Percentiles rank a stretch among this genome's conserved stretches.
Conservation (phyloP, 2,329 filamentous ascomycete genomes). For the Chaetomium sp. region DNA sequence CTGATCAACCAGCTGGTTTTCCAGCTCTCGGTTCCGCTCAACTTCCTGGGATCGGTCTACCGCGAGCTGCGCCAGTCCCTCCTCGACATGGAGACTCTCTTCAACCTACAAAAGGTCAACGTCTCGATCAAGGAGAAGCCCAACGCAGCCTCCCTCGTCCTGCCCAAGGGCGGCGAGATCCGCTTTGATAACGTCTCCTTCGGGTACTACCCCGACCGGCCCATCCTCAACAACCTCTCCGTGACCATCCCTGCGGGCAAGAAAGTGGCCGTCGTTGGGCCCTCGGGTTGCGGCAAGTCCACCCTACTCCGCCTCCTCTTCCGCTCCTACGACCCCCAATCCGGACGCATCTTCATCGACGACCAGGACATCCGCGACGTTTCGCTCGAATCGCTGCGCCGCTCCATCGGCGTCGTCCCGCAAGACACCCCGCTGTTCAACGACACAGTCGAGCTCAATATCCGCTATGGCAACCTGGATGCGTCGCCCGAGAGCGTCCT, state of each 20-base stretch:
- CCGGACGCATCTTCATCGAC: conserved; percentile 85
- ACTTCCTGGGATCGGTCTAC: conserved; percentile 98
- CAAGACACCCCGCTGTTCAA: conserved; percentile 98
- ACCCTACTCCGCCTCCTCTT: conserved; percentile 90
- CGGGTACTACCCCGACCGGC: conserved; percentile 83
- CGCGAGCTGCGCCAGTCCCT: conserved; percentile 92
- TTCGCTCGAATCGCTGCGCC: conserved; percentile 77
- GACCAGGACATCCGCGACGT: conserved; percentile 89
- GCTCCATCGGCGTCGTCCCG: conserved; percentile 89
- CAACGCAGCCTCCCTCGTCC: conserved; percentile 69
- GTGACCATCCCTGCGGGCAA: conserved; percentile 93
- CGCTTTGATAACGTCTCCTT: conserved; percentile 94
- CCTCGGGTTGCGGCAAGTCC: conserved; percentile 94
- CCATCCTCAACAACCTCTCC: conserved; percentile 80
- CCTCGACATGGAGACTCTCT: conserved; percentile 97
- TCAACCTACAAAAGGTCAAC: conserved; percentile 96
- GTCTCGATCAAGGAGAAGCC: conserved; percentile 78
- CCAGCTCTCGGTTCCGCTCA: conserved; percentile 92
- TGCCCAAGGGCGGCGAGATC: conserved; percentile 83
- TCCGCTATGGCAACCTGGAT: conserved; percentile 83
- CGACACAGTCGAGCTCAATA: conserved; percentile 93
- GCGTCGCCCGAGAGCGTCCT: conserved; percentile 73
- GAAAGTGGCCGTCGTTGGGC: conserved; percentile 93
- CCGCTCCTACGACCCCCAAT: conserved; percentile 88
- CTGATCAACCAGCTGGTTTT: conserved; percentile 99